phyloP scores from a whole-genome alignment of 306 rosid species.

The Cajanus cajan region DNA sequence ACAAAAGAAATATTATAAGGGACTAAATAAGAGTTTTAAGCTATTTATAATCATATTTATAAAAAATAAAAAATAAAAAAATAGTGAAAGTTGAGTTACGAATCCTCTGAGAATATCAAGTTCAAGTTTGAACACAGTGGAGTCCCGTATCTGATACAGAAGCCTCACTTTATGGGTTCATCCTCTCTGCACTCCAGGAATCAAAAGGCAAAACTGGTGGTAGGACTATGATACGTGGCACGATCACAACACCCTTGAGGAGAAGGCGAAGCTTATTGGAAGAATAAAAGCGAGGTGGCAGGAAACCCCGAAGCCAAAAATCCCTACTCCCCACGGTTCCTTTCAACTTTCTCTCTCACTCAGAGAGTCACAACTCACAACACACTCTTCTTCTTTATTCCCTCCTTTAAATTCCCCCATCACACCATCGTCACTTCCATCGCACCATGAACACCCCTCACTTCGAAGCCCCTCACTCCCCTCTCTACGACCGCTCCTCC shows the following conservation, averaged over 20 bases:
- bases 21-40: no score
- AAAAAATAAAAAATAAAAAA: no score
- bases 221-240: conserved; percentile 28
- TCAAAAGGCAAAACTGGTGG: not conserved
- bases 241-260: not conserved
- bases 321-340: not conserved
- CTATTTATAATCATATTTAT: no score
- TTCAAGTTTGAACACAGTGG: no score
- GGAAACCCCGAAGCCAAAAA: conserved; percentile 26
- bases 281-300: conserved; percentile 36
- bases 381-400: conserved; percentile 32
- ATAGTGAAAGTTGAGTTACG: no score
- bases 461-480: conserved; percentile 64
- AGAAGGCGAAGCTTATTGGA: not conserved
- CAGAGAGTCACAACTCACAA: no score
- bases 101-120: no score
- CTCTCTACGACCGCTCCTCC: conserved; percentile 68
- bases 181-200: conserved; percentile 19
- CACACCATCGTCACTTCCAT: not conserved
- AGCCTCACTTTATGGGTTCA: not conserved
- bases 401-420: conserved; percentile 34
- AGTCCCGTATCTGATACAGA: no score
- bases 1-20: no score
- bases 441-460: conserved; percentile 13
- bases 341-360: not conserved